Base-by-base conservation (phyloP, 306 rosid species). In the Glycine soja region DNA sequence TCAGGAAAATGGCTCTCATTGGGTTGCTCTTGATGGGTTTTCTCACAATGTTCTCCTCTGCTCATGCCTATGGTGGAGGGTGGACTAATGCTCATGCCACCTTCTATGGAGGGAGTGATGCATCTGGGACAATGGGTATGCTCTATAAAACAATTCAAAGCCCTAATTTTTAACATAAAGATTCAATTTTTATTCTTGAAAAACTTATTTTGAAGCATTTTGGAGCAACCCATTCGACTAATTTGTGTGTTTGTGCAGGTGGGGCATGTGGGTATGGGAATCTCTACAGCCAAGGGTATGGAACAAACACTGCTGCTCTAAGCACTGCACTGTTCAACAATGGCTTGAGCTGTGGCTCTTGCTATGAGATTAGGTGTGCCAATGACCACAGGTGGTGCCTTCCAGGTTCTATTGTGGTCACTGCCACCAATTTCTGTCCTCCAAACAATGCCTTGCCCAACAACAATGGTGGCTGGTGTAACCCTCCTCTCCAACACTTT, bases 231-330 rank as follows among this genome's bases (percentile, higher is more conserved):
- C 83, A 50, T 14, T 75, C 43, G 67, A 14, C 70, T 69, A 15
- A 61, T 38, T 43, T 48, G 11, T 68, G 61, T 36, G 14, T 8
- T 69, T 77, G 56, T 76, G 53, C 77, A 95, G 99, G 99, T 48
- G 99, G 99, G 48, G 99, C 99, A 70, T 95, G 99, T 86, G 97
- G 99, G 6, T 95, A 95, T 84, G 99, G 99, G 6, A 95, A 95
- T 72, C 92, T 95, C 36, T 95, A 95, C 72, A 91, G 99, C 81
- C 99, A 95, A 74, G 99, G 99, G 45, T 95, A 95, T 83, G 99
- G 99, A 70, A 95, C 99, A 34, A 91, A 90, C 83, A 95, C 97
- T 10, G 99, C 99, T n/a, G 99, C 99, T 72, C 70, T 95, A 75
- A 95, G 99, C 80, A 91, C 99, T 2, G 93, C 97, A 18, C 84